A percentile compares a stretch with the other conserved stretches of the same genome.
These are phyloP conservation scores for Metarhizium robertsii DNA, from an alignment of 2,329 filamentous ascomycete species.

Conservation along the genomic window DNA sequence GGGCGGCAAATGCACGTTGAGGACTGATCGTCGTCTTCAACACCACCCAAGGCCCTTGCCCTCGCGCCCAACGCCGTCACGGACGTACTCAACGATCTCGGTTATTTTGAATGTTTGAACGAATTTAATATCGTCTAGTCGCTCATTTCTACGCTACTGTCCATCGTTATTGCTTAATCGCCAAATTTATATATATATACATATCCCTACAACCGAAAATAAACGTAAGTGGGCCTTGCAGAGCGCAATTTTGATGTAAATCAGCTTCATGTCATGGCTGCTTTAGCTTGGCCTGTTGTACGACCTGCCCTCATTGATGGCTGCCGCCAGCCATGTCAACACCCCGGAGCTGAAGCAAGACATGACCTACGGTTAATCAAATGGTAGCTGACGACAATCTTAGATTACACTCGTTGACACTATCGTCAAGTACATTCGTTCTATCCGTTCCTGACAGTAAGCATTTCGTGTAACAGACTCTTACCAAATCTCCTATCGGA, in stretches of 20 bases:
- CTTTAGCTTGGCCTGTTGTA: background rate
- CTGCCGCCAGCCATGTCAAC: background rate
- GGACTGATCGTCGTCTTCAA: constrained; percentile 19
- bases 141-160: constrained; percentile 26
- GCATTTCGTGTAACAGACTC: constrained; percentile 1
- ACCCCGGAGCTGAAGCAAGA: background rate
- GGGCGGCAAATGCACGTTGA: constrained; percentile 23
- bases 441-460: constrained; percentile 37
- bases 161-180: constrained; percentile 2
- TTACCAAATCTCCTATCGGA: background rate
- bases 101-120: constrained; percentile 13
- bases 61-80: constrained; percentile 12
- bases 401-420: constrained; percentile 41
- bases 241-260: background rate
- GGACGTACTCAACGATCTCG: constrained; percentile 19
- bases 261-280: background rate
- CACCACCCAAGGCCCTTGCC: constrained; percentile 4
- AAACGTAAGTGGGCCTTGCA: constrained; percentile 11
- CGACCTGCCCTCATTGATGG: background rate
- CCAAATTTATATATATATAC: constrained; percentile 9
- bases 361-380: background rate
- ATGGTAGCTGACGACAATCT: background rate
- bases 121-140: constrained; percentile 32
- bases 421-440: constrained; percentile 53
- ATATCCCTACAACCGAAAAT: constrained; percentile 6